Evolutionary conservation across 371 early-diverging fungal species (phyloP).

Genomic region (Synchytrium microbalum): DNA sequence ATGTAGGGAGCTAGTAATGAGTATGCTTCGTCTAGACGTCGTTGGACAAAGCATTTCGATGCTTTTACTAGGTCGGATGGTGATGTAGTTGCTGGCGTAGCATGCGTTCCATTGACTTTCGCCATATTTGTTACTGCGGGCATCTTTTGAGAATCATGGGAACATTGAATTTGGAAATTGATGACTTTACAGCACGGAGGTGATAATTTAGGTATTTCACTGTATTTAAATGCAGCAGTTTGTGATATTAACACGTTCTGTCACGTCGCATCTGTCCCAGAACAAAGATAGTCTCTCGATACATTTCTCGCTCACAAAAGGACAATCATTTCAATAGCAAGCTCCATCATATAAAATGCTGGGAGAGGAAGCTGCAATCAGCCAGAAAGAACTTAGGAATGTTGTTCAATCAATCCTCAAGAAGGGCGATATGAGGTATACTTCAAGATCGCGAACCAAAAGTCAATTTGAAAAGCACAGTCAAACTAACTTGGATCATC

Average conservation of each 20-base stretch:
- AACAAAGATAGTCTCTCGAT: no score
- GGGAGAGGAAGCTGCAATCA: neutral
- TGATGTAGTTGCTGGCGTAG: neutral
- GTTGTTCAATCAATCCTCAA: neutral
- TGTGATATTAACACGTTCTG: no score
- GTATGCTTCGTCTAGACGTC: neutral
- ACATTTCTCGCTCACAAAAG: no score
- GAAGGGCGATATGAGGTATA: neutral
- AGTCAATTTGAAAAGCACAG: neutral
- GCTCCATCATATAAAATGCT: neutral
- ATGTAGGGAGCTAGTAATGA: neutral
- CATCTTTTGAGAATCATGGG: no score
- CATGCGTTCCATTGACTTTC: no score
- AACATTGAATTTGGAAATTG: no score
- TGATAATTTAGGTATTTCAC: no score
- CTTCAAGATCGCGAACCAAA: neutral
- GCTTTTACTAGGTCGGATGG: neutral
- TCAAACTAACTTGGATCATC: neutral
- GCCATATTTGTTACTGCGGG: no score
- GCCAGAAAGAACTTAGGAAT: neutral
- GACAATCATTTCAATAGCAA: neutral
- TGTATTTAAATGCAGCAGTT: neutral
- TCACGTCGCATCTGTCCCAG: no score
- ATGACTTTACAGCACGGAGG: no score
- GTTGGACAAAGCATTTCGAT: neutral